These are phyloP conservation scores for Huiozyma naganishii DNA, from an alignment of 805 yeast species.

Conservation along the genomic window DNA sequence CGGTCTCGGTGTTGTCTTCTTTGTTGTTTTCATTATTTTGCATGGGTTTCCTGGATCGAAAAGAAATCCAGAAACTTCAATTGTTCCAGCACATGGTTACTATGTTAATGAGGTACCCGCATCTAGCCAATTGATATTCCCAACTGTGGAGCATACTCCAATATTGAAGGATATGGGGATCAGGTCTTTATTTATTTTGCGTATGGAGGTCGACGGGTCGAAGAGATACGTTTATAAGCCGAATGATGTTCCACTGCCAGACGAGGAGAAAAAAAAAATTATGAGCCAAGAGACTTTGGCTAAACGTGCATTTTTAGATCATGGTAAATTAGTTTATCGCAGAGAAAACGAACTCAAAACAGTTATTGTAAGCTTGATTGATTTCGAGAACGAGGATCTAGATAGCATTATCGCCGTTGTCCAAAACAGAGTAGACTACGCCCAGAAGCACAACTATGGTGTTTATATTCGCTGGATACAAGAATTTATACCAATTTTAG, in stretches of 20 bases:
- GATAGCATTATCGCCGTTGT: slow-evolving; percentile 56
- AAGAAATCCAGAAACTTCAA: slow-evolving; percentile 1
- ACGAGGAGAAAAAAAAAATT: slow-evolving; percentile 24
- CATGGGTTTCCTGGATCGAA: not conserved
- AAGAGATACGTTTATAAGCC: slow-evolving; percentile 28
- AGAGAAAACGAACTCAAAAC: slow-evolving; percentile 42
- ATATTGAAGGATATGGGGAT: slow-evolving; percentile 46
- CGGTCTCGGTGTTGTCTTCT: slow-evolving; percentile 1
- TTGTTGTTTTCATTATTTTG: not conserved
- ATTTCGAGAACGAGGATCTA: slow-evolving; percentile 54
- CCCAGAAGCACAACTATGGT: slow-evolving; percentile 71
- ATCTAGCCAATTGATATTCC: slow-evolving; percentile 47
- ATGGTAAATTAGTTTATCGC: slow-evolving; percentile 44
- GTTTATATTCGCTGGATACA: slow-evolving; percentile 75
- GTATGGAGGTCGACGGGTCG: slow-evolving; percentile 37
- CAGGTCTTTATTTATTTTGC: slow-evolving; percentile 39
- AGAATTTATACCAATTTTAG: slow-evolving; percentile 61
- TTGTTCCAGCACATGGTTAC: slow-evolving; percentile 34
- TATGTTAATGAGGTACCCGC: slow-evolving; percentile 38
- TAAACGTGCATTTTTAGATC: slow-evolving; percentile 50
- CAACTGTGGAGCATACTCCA: slow-evolving; percentile 65
- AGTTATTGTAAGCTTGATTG: slow-evolving; percentile 69
- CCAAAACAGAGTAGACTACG: slow-evolving; percentile 83
- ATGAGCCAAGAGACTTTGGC: slow-evolving; percentile 32
- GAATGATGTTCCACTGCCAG: slow-evolving; percentile 33